These are phyloP conservation scores for Fusarium staphyleae DNA, from an alignment of 2,329 filamentous ascomycete genomes.

Conservation along the genomic window DNA sequence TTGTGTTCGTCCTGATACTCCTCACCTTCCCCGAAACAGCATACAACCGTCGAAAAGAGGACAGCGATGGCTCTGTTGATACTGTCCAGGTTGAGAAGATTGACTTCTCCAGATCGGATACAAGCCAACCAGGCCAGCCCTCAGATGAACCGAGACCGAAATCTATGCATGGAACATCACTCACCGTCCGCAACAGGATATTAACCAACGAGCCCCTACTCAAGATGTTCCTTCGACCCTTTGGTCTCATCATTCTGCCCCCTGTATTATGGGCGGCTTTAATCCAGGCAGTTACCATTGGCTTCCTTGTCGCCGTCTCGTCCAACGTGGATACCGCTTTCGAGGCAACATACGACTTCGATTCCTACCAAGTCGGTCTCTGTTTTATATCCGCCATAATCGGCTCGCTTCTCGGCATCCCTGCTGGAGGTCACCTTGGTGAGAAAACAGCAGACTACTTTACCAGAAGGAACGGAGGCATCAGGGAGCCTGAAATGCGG, in stretches of 20 bases:
- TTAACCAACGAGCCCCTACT: conserved; percentile 56
- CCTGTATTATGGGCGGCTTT: conserved; percentile 63
- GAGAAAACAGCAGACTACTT: conserved; percentile 57
- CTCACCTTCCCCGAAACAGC: conserved; percentile 64
- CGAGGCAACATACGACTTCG: conserved; percentile 51
- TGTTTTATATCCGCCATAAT: conserved; percentile 59
- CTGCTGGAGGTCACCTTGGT: conserved; percentile 56
- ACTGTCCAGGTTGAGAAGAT: conserved; percentile 13
- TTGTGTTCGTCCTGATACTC: conserved; percentile 55
- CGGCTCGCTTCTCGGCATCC: conserved; percentile 57
- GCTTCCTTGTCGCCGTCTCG: conserved; percentile 62
- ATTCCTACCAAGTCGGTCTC: conserved; percentile 57
- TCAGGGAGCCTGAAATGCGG: conserved; percentile 68
- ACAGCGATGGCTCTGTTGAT: conserved; percentile 4
- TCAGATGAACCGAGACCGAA: conserved; percentile 13
- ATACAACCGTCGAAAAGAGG: conserved; percentile 47
- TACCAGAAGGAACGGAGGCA: conserved; percentile 60
- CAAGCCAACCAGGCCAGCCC: conserved; percentile 1
- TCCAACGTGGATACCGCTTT: conserved; percentile 60
- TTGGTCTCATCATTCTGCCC: conserved; percentile 58
- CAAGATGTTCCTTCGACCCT: conserved; percentile 57
- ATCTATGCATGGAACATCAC: conserved; percentile 44
- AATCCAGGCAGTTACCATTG: conserved; percentile 61
- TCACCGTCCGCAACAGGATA: conserved; percentile 51
- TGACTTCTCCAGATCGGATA: conserved; percentile 22